Evolutionary conservation across 371 early-diverging fungal genomes (phyloP), one percentile per base, ranked within the genome.

Genomic region (Mucor irregularis): DNA sequence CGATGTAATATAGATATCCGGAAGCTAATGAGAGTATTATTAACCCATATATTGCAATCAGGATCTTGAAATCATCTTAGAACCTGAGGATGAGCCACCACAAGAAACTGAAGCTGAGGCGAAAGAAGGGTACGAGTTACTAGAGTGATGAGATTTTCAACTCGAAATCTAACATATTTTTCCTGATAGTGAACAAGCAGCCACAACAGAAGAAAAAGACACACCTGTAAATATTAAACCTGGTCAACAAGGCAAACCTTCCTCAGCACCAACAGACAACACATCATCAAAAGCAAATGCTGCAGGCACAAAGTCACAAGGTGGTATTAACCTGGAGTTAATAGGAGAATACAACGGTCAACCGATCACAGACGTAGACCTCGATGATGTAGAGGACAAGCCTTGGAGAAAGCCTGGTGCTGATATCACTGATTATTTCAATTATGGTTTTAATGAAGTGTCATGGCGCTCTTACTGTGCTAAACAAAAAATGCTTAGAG

Each of bases 351-450:
- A 86, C 48, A 89, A 94, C 49, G 93, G 91, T 0, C 81, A 86
- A 40, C 85, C 84, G 13, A 80, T 94, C 8, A 93, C 83, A 52
- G 95, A 96, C 40, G 86, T 94, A 16, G 96, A 97, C 62, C 68
- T 94, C 28, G 96, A 97, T 56, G 74, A 83, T 5, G 63, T 63
- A 7, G 93, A 94, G 54, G 98, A 99, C 56, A 97, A 97, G 58
- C 97, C 98, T 16, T 99, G 99, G 98, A 74, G 93, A 44, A 94
- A 94, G 58, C 97, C 98, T n/a, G 97, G 84, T 48, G 93, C 96
- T 9, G 98, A 99, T 75, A 86, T 97, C 26, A 96, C 97, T 4
- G 99, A 99, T 70, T 99, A 97, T 74, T 99, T 99, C 77, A 99
- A 99, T 68, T 99, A 94, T 76, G 98, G 98, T 6, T 99, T 99